A percentile compares a stretch with the other conserved stretches of the same genome.
These are phyloP conservation scores for Phylloporus arenicola DNA, from an alignment of 768 basidiomycete species.

Conservation along the genomic window DNA sequence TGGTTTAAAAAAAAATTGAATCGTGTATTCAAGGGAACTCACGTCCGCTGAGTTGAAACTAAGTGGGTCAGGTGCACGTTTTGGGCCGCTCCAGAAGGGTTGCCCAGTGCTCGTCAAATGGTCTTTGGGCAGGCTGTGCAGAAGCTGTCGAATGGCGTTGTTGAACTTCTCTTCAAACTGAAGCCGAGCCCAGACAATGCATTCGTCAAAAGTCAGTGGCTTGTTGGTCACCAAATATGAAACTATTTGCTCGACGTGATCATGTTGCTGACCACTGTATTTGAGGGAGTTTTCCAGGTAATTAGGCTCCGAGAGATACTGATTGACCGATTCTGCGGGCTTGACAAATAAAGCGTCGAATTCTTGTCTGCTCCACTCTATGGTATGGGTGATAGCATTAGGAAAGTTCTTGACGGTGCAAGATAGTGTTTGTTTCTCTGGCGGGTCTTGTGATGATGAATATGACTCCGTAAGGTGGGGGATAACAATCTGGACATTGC, in stretches of 20 bases:
- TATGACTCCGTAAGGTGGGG: slow-evolving; percentile 96
- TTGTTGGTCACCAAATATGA: slow-evolving; percentile 88
- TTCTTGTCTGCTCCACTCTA: slow-evolving; percentile 95
- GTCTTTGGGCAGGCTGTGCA: slow-evolving; percentile 94
- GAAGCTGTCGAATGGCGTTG: slow-evolving; percentile 87
- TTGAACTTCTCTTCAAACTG: slow-evolving; percentile 94
- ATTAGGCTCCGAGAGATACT: slow-evolving; percentile 95
- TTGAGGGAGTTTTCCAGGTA: slow-evolving; percentile 88
- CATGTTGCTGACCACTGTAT: slow-evolving; percentile 86
- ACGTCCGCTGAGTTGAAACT: slow-evolving; percentile 85
- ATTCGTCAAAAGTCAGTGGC: slow-evolving; percentile 94
- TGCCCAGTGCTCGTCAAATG: slow-evolving; percentile 86
- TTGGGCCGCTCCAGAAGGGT: slow-evolving; percentile 99
- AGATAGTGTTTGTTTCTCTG: slow-evolving; percentile 93
- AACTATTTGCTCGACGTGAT: slow-evolving; percentile 83
- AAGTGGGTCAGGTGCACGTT: slow-evolving; percentile 91
- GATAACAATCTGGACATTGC: slow-evolving; percentile 92
- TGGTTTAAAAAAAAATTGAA: slow-evolving; percentile 8
- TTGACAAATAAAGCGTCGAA: slow-evolving; percentile 94
- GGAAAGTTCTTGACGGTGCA: slow-evolving; percentile 99
- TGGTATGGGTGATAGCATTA: slow-evolving; percentile 95
- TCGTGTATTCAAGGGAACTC: slow-evolving; percentile 27
- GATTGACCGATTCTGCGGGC: slow-evolving; percentile 89
- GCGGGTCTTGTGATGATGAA: slow-evolving; percentile 96
- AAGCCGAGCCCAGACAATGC: slow-evolving; percentile 92